Percentiles rank a stretch among this genome's conserved stretches.
Conservation (phyloP, 441 rosid species). For the California macrophylla region DNA sequence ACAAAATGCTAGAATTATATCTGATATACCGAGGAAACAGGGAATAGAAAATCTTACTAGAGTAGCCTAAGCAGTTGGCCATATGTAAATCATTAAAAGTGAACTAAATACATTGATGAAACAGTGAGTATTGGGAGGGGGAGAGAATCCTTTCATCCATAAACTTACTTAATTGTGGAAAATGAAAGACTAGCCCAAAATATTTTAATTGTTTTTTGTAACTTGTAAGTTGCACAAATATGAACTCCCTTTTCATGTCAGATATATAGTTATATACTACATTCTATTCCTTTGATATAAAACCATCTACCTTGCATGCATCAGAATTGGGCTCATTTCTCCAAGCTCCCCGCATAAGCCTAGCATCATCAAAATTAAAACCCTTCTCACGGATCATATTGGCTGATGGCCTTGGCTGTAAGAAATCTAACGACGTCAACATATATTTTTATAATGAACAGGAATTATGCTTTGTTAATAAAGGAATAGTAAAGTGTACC, state of each 20-base stretch:
- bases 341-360: constrained; percentile 82
- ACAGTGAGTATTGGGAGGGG: not conserved
- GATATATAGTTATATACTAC: not conserved
- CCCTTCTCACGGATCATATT: constrained; percentile 67
- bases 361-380: constrained; percentile 88
- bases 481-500: constrained; percentile 29
- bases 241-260: not conserved
- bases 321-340: constrained; percentile 69
- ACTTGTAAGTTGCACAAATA: not conserved
- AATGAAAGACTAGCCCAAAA: not conserved
- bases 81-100: too few relatives aligned
- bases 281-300: constrained; percentile 13
- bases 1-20: not conserved
- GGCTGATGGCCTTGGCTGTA: constrained; percentile 43
- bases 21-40: not conserved
- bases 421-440: not conserved
- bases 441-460: not conserved
- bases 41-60: too few relatives aligned
- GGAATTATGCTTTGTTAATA: not conserved
- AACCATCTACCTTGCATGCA: constrained; percentile 52
- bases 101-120: not conserved
- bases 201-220: not conserved
- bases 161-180: not conserved
- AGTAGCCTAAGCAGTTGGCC: too few relatives aligned
- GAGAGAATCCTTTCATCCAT: not conserved